These are phyloP conservation scores for Paecilomyces formosus DNA, from an alignment of 2,329 filamentous ascomycete species.

Conservation along the genomic window DNA sequence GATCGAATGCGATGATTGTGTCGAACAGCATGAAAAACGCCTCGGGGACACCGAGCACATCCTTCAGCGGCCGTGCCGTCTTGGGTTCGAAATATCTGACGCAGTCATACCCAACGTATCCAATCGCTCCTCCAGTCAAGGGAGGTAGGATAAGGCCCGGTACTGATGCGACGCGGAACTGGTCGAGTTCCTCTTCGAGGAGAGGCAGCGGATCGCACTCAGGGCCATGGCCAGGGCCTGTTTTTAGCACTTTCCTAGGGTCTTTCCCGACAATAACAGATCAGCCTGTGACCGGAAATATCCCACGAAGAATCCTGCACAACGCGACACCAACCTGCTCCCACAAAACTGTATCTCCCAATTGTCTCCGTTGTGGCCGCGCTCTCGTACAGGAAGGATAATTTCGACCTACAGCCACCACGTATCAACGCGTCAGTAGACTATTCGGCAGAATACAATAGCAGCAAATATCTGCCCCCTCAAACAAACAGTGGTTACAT, in stretches of 20 bases:
- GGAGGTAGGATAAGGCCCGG: slow-evolving; percentile 77
- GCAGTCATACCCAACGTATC: slow-evolving; percentile 96
- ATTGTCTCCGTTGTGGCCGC: slow-evolving; percentile 86
- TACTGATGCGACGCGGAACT: slow-evolving; percentile 72
- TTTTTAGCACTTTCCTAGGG: slow-evolving; percentile 71
- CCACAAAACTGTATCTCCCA: slow-evolving; percentile 91
- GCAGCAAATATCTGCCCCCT: neutral
- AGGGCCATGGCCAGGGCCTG: slow-evolving; percentile 78
- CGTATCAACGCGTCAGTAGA: neutral
- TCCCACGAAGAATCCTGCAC: neutral
- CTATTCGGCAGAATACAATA: neutral
- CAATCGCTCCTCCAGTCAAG: slow-evolving; percentile 84
- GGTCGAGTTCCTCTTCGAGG: slow-evolving; percentile 71
- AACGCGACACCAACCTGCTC: slow-evolving; percentile 50
- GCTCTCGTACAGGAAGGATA: slow-evolving; percentile 93
- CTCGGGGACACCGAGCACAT: slow-evolving; percentile 83
- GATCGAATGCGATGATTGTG: slow-evolving; percentile 87
- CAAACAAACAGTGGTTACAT: neutral
- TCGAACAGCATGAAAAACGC: slow-evolving; percentile 96
- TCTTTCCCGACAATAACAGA: slow-evolving; percentile 30
- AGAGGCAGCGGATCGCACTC: slow-evolving; percentile 75
- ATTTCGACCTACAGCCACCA: slow-evolving; percentile 50
- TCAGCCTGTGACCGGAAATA: neutral
- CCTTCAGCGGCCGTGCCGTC: slow-evolving; percentile 81
- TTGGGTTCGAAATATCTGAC: slow-evolving; percentile 97